These are phyloP conservation scores for Calocybe gambosa DNA, from an alignment of 1,284 basidiomycete species.

Conservation along the genomic window DNA sequence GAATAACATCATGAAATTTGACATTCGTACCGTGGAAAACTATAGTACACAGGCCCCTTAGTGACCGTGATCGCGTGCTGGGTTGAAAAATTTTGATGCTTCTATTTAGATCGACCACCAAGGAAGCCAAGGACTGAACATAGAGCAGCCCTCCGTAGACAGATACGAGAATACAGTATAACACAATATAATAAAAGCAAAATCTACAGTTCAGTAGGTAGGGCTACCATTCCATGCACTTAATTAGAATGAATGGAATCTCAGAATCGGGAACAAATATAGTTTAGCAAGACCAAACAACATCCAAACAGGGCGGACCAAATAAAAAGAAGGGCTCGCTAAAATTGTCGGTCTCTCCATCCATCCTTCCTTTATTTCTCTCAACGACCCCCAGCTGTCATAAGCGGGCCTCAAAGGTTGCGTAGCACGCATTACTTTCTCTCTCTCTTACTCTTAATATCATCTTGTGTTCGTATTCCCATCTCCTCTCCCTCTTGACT, in stretches of 20 bases:
- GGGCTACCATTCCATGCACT: too few relatives aligned
- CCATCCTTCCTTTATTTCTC: constrained; percentile 47
- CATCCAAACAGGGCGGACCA: constrained; percentile 32
- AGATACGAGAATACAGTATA: too few relatives aligned
- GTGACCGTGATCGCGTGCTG: constrained; percentile 27
- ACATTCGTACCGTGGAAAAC: too few relatives aligned
- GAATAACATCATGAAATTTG: too few relatives aligned
- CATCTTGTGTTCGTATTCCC: constrained; percentile 32
- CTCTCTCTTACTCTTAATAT: constrained; percentile 44
- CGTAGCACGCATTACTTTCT: constrained; percentile 51
- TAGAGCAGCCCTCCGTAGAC: constrained; percentile 2
- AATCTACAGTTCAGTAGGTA: too few relatives aligned
- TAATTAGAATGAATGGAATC: too few relatives aligned
- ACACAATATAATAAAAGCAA: too few relatives aligned
- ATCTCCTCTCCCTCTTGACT: constrained; percentile 18
- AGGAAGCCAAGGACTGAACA: background rate
- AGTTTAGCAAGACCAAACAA: constrained; percentile 34
- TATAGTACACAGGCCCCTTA: too few relatives aligned
- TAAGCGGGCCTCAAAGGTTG: constrained; percentile 40
- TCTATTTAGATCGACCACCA: constrained; percentile 10
- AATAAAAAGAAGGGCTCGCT: constrained; percentile 36
- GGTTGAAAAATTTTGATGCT: constrained; percentile 24
- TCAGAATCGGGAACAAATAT: constrained; percentile 20
- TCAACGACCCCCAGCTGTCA: constrained; percentile 36
- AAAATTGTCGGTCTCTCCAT: constrained; percentile 33